phyloP scores from a whole-genome alignment of 73 alveolate species.

The Tetrahymena malaccensis region DNA sequence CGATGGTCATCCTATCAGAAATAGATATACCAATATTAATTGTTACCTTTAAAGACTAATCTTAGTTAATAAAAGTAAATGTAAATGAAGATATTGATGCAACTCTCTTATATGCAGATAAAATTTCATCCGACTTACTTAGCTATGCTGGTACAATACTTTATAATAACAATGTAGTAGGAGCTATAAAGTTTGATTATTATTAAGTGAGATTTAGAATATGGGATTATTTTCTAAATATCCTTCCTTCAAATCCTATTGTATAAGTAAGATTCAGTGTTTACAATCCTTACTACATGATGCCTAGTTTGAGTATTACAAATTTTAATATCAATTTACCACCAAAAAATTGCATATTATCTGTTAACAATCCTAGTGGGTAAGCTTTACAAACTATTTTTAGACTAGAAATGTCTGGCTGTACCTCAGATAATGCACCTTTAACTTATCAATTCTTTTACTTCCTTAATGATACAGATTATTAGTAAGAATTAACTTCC shows the following conservation, averaged over 20 bases:
- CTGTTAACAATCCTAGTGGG: neutral
- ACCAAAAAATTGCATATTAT: neutral
- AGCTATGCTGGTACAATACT: neutral
- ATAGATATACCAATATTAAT: neutral
- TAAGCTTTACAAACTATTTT: neutral
- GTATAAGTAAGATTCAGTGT: neutral
- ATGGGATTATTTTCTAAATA: neutral
- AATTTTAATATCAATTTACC: neutral
- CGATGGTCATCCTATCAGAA: neutral
- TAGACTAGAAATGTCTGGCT: neutral
- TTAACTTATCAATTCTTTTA: neutral
- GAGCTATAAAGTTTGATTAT: neutral
- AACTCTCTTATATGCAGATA: neutral
- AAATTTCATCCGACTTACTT: neutral
- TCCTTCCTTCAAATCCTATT: neutral
- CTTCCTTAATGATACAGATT: neutral
- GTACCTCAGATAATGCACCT: neutral
- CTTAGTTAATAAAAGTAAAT: neutral
- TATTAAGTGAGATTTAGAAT: too few species aligned
- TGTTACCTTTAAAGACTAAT: neutral
- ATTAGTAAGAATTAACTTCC: neutral
- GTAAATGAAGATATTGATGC: neutral
- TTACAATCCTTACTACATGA: neutral
- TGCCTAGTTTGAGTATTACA: too few species aligned
- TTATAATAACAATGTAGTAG: neutral